Evolutionary conservation across 306 rosid genomes (phyloP), one percentile per base, ranked within the genome.

Genomic region (Rubus parviflorus): DNA sequence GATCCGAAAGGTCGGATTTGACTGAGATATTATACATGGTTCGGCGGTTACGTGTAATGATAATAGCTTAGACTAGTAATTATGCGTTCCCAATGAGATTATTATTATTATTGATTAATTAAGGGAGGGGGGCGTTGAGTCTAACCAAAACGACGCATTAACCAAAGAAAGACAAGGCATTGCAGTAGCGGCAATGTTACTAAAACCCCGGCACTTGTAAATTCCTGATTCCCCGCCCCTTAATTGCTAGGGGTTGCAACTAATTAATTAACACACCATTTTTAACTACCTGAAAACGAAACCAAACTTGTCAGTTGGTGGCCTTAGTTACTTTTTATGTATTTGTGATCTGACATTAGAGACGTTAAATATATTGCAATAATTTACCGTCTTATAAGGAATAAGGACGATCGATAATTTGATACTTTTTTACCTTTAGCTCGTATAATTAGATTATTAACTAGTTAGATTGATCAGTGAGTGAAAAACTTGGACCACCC

Each of bases 111-210:
- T 30, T 30, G 35, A 30, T 22, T 56, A 71, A 10, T n/a, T 51
- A 17, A 45, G 73, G 35, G n/a, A n/a, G 74, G 45, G 52, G 85
- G 82, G 62, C 89, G 61, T 85, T 79, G 76, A 83, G 69, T 63
- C 77, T 79, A 60, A 66, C 82, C 93, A 84, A 85, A 91, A 84
- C 79, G 93, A 89, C 91, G 65, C 84, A 62, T 75, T 74, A 87
- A 78, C 90, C 70, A 79, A 72, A 61, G 73, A 10, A n/a, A 67
- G 43, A 58, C 43, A 1, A 57, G 81, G 80, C 49, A 8, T 17
- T 11, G 22, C 75, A 77, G 45, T 47, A 63, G 81, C 86, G 70
- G 76, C 77, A 71, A 53, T 22, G 25, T 37, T 63, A 37, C 45
- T 63, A 3, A 37, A 63, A 63, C 68, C 43, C 43, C n/a, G 20